phyloP scores from a whole-genome alignment of 2,329 filamentous ascomycete species.

The Calycina herbarum region DNA sequence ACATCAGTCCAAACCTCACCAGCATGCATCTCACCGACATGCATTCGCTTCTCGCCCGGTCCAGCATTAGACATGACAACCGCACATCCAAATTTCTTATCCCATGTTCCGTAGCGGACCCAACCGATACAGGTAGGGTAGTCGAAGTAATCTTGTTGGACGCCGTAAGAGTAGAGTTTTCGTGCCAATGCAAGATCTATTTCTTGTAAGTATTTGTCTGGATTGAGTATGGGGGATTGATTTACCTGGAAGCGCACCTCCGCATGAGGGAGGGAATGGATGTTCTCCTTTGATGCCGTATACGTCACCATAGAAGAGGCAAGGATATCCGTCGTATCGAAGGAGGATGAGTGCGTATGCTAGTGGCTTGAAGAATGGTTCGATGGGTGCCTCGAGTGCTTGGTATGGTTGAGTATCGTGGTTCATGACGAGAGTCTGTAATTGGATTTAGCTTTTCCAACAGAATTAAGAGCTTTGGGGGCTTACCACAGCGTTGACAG shows the following conservation, averaged over 20 bases:
- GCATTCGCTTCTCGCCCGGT: slow-evolving; percentile 57
- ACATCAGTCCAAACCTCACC: slow-evolving; percentile 67
- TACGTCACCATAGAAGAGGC: slow-evolving; percentile 70
- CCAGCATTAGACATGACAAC: slow-evolving; percentile 57
- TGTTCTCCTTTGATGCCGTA: slow-evolving; percentile 58
- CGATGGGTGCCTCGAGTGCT: slow-evolving; percentile 60
- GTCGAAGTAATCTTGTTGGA: slow-evolving; percentile 64
- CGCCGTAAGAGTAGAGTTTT: slow-evolving; percentile 66
- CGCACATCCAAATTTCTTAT: slow-evolving; percentile 51
- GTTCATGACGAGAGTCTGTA: slow-evolving; percentile 66
- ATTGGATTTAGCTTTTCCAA: not conserved
- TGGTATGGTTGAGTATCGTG: slow-evolving; percentile 70
- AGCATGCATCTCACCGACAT: slow-evolving; percentile 56
- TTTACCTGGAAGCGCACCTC: not conserved
- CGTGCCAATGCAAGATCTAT: slow-evolving; percentile 61
- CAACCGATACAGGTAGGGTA: slow-evolving; percentile 60
- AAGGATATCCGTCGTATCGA: slow-evolving; percentile 61
- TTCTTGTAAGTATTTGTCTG: slow-evolving; percentile 45
- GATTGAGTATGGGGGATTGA: not conserved
- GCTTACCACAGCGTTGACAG: slow-evolving; percentile 57
- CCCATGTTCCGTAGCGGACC: slow-evolving; percentile 50
- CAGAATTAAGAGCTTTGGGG: not conserved
- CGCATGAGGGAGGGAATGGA: slow-evolving; percentile 51
- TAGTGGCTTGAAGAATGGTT: slow-evolving; percentile 67
- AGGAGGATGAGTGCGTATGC: slow-evolving; percentile 73